Conservation (phyloP, 108 stramenopile genomes). For the Cyclostephanos invisitatus region DNA sequence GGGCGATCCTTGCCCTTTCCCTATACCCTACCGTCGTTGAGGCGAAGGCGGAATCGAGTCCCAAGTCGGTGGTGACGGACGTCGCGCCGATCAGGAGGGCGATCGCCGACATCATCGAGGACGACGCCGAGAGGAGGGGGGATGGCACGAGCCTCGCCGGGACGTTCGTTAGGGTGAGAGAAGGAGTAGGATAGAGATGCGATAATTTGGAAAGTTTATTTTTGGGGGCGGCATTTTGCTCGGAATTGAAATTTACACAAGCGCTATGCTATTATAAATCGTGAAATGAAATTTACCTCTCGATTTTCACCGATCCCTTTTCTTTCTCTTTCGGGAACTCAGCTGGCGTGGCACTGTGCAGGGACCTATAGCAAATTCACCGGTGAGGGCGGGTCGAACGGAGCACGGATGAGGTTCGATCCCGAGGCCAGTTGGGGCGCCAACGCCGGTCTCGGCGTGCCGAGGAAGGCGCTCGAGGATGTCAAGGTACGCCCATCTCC, state of each 20-base stretch:
- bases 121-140: constrained; percentile 72
- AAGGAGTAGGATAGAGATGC: not conserved
- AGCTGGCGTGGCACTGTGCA: constrained; percentile 94
- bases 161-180: constrained; percentile 67
- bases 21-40: constrained; percentile 21
- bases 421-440: constrained; percentile 89
- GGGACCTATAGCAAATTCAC: constrained; percentile 84
- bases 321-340: not conserved
- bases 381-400: constrained; percentile 90
- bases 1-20: constrained; percentile 38
- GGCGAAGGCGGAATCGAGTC: constrained; percentile 24
- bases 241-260: not conserved
- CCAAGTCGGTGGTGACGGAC: constrained; percentile 56
- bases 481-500: constrained; percentile 53
- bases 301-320: not conserved
- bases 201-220: not conserved
- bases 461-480: constrained; percentile 70
- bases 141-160: constrained; percentile 78
- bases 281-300: not conserved
- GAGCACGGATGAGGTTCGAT: constrained; percentile 92
- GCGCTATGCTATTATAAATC: not conserved
- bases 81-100: constrained; percentile 65
- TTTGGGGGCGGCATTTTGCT: not conserved
- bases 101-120: constrained; percentile 75
- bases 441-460: constrained; percentile 89